Conservation (phyloP, 208 protist genomes). For the Acanthamoeba divionensis region DNA sequence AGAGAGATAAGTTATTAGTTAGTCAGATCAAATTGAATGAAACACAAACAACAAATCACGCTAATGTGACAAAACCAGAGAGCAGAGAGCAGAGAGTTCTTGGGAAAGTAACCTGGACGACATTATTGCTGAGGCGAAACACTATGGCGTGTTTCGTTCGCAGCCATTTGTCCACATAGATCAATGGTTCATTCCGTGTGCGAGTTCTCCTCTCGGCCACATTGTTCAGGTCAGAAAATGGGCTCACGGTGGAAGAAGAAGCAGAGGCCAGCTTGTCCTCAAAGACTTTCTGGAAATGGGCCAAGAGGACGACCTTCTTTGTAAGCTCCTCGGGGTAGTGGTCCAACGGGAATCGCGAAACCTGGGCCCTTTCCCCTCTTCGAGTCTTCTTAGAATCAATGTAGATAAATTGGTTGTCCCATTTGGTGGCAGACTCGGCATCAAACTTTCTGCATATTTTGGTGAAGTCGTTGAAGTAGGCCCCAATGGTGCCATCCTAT, state of each 20-base stretch:
- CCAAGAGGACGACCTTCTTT: constrained; percentile 95
- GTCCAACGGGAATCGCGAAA: constrained; percentile 58
- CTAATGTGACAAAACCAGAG: too few relatives aligned
- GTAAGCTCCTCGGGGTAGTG: constrained; percentile 83
- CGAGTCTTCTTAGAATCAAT: constrained; percentile 21
- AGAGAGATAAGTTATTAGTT: too few relatives aligned
- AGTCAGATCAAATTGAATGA: too few relatives aligned
- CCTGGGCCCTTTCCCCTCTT: background rate
- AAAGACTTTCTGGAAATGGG: constrained; percentile 91
- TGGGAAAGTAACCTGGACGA: constrained; percentile 90
- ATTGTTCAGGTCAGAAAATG: too few relatives aligned
- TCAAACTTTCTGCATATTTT: constrained; percentile 84
- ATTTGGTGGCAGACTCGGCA: background rate
- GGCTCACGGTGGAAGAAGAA: background rate
- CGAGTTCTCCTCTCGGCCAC: background rate
- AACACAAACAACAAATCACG: too few relatives aligned
- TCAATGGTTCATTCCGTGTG: background rate
- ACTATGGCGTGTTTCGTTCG: constrained; percentile 89
- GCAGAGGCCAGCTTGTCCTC: constrained; percentile 33
- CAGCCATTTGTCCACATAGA: constrained; percentile 92
- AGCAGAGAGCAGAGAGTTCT: too few relatives aligned
- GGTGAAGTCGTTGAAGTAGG: constrained; percentile 96
- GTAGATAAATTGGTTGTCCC: background rate
- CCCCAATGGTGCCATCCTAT: constrained; percentile 90
- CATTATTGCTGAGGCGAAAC: constrained; percentile 93